Evolutionary conservation across 768 basidiomycete genomes (phyloP).

Genomic region (Pisolithus sp.): DNA sequence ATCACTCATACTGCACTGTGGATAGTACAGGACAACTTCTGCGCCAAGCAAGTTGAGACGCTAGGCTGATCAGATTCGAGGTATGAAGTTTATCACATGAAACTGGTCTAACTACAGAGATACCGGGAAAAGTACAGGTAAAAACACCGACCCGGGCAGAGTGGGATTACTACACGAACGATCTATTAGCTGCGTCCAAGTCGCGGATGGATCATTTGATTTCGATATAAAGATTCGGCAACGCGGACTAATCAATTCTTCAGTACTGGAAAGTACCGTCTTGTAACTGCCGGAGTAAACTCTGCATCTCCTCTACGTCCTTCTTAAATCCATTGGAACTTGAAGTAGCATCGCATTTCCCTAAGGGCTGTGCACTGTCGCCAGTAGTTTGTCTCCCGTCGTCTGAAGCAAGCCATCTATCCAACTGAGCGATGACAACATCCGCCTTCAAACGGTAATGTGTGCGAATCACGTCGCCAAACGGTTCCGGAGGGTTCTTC

Average conservation of each 20-base stretch:
- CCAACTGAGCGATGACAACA: constrained; percentile 64
- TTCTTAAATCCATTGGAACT: constrained; percentile 57
- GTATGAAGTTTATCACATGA: constrained; percentile 13
- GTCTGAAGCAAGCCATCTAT: constrained; percentile 70
- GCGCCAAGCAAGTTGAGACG: not conserved
- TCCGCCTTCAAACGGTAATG: constrained; percentile 85
- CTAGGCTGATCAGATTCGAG: too few species aligned
- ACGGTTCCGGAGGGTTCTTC: constrained; percentile 78
- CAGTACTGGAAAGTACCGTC: constrained; percentile 18
- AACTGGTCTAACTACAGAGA: not conserved
- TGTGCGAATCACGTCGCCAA: constrained; percentile 79
- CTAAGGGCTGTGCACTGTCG: constrained; percentile 45
- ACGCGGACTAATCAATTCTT: not conserved
- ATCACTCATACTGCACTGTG: constrained; percentile 49
- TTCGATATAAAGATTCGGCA: not conserved
- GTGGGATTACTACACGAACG: not conserved
- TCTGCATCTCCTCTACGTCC: constrained; percentile 70
- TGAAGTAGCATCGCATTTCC: constrained; percentile 33
- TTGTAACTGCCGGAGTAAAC: constrained; percentile 43
- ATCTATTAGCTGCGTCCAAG: not conserved
- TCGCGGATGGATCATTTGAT: not conserved
- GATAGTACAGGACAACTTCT: not conserved
- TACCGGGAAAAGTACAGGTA: not conserved
- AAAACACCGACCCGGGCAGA: not conserved
- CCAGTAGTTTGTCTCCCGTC: constrained; percentile 55